phyloP scores from a whole-genome alignment of 2,329 filamentous ascomycete genomes.

The Monilinia fructicola region DNA sequence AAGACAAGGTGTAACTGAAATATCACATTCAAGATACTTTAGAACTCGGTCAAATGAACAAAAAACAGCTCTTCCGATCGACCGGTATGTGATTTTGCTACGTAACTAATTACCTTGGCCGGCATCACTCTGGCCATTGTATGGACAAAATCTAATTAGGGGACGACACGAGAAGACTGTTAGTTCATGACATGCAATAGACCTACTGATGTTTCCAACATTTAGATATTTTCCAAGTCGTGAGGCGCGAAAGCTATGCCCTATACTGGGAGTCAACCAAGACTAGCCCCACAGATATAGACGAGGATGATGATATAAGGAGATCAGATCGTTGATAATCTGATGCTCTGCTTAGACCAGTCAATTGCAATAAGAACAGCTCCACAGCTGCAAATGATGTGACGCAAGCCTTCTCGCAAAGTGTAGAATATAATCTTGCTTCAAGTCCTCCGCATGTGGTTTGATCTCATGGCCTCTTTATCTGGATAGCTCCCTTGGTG shows the following conservation, averaged over 20 bases:
- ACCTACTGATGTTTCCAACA: not conserved
- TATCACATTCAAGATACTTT: not conserved
- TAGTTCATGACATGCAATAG: not conserved
- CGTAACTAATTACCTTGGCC: not conserved
- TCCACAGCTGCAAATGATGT: not conserved
- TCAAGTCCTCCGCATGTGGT: not conserved
- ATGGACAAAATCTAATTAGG: not conserved
- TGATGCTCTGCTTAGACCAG: not conserved
- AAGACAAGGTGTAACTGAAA: not conserved
- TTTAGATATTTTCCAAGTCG: not conserved
- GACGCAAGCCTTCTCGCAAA: not conserved
- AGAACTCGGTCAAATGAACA: conserved; percentile 2
- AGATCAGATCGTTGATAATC: not conserved
- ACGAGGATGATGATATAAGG: too few species aligned
- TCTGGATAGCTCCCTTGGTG: not conserved
- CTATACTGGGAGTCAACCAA: not conserved
- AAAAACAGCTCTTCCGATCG: not conserved
- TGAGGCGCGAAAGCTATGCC: not conserved
- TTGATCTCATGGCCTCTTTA: not conserved
- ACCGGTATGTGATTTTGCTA: not conserved
- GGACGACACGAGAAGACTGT: not conserved
- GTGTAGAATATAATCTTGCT: not conserved
- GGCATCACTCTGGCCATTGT: not conserved
- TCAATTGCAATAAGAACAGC: not conserved
- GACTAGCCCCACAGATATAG: not conserved